Evolutionary conservation across 108 stramenopile genomes (phyloP), one percentile per base, ranked within the genome.

Genomic region (Seminavis robusta): DNA sequence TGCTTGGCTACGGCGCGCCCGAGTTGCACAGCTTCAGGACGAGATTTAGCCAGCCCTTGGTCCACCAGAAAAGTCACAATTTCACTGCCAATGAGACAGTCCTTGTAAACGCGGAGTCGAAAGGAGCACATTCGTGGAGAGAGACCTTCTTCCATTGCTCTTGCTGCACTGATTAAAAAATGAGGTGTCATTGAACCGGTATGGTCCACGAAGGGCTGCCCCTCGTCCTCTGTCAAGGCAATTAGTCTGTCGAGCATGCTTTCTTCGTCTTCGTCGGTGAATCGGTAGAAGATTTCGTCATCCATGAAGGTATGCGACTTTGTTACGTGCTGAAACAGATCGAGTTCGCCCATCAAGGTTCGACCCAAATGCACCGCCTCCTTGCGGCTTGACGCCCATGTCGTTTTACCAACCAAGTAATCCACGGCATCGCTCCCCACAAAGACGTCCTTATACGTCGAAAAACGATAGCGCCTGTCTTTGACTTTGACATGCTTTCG

Each of bases 381-480:
- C 2, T 57, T 56, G 0, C 83, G 69, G n/a, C 38, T 65, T n/a
- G 33, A 15, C 0, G 68, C 81, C 30, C 70, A 45, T 8, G 46
- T 46, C 6, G 47, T 27, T n/a, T 61, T 33, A 7, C 73, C 68
- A 2, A 88, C 58, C 33, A 88, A 34, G 43, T 61, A 88, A 51
- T 78, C 76, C 27, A 88, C 83, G n/a, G 81, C 83, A 26, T 84
- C 80, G 17, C 58, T 49, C 0, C 76, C 83, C 6, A 84, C 63
- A 44, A 88, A 88, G 29, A 72, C 74, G 21, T 71, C 29, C 21
- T 67, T 63, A 63, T 84, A 84, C 0, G 67, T 68, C 39, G 65
- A 67, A 13, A 75, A 23, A 29, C 50, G 67, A 28, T 76, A 76
- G 15, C 20, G 66, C n/a, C 73, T 73, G 48, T 74, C 61, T 33